A percentile compares a stretch with the other conserved stretches of the same genome.
Conservation (phyloP, 768 basidiomycete species). For the Paxillus rubicundulus region DNA sequence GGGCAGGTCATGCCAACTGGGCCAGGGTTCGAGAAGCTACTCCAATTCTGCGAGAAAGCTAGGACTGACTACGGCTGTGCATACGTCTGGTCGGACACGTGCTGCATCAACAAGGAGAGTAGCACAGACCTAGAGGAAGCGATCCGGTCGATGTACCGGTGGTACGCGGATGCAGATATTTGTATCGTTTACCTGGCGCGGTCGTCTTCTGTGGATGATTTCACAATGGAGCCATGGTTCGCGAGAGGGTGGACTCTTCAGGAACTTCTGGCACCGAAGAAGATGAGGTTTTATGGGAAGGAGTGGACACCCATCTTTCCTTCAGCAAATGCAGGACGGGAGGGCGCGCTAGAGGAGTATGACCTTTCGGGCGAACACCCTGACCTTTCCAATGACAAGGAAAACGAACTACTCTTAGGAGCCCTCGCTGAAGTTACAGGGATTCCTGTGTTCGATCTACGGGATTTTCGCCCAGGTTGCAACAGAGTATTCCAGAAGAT, state of each 20-base stretch:
- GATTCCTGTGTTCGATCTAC: too few relatives aligned
- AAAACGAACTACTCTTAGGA: too few relatives aligned
- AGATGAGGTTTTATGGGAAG: neutral
- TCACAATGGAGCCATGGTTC: neutral
- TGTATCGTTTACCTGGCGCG: neutral
- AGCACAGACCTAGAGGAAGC: neutral
- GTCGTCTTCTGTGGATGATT: neutral
- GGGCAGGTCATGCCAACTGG: neutral
- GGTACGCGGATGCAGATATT: neutral
- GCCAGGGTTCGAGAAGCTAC: neutral
- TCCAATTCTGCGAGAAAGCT: neutral
- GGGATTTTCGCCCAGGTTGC: too few relatives aligned
- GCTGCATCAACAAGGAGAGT: neutral
- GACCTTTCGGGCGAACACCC: too few relatives aligned
- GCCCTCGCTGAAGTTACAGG: too few relatives aligned
- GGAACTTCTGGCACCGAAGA: neutral
- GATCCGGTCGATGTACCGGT: neutral
- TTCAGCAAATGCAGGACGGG: too few relatives aligned
- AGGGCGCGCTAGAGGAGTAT: too few relatives aligned
- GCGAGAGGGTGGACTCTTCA: neutral
- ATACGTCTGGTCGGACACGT: neutral
- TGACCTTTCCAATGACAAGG: too few relatives aligned
- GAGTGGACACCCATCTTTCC: neutral
- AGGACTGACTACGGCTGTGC: neutral
- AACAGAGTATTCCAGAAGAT: too few relatives aligned